phyloP scores from a whole-genome alignment of 2,329 filamentous ascomycete species.

The Trichoderma sp. region DNA sequence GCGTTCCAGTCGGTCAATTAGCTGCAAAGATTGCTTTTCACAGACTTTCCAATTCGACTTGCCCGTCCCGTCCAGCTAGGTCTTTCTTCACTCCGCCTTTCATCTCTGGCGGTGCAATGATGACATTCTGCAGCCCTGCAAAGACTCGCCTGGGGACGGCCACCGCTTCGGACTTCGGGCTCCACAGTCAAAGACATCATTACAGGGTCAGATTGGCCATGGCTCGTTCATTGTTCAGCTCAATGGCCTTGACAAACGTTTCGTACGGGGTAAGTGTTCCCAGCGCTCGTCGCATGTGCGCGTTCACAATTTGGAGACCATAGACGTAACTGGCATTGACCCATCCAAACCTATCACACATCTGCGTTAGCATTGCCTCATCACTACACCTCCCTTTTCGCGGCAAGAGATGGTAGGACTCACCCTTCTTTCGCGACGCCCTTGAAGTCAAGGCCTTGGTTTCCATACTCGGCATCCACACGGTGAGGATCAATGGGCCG shows the following conservation, averaged over 20 bases:
- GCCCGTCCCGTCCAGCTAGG: neutral
- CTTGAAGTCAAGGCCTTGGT: constrained; percentile 94
- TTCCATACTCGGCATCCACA: constrained; percentile 96
- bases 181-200: neutral
- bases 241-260: constrained; percentile 71
- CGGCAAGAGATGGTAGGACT: constrained; percentile 45
- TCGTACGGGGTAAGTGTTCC: constrained; percentile 87
- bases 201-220: constrained; percentile 47
- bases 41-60: neutral
- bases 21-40: neutral
- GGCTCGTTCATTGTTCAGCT: constrained; percentile 56
- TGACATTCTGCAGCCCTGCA: constrained; percentile 5
- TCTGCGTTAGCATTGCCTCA: constrained; percentile 35
- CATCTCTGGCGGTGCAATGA: neutral
- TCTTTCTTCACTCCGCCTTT: neutral
- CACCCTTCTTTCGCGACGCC: constrained; percentile 95
- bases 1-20: neutral
- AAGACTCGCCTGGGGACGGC: constrained; percentile 6
- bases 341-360: constrained; percentile 79
- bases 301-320: constrained; percentile 83
- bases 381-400: neutral
- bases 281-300: constrained; percentile 85
- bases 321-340: constrained; percentile 98
- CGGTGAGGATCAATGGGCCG: constrained; percentile 85
- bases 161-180: neutral